Evolutionary conservation across 2,329 filamentous ascomycete genomes (phyloP), one percentile per base, ranked within the genome.

Genomic region (Epichloe aotearoae): DNA sequence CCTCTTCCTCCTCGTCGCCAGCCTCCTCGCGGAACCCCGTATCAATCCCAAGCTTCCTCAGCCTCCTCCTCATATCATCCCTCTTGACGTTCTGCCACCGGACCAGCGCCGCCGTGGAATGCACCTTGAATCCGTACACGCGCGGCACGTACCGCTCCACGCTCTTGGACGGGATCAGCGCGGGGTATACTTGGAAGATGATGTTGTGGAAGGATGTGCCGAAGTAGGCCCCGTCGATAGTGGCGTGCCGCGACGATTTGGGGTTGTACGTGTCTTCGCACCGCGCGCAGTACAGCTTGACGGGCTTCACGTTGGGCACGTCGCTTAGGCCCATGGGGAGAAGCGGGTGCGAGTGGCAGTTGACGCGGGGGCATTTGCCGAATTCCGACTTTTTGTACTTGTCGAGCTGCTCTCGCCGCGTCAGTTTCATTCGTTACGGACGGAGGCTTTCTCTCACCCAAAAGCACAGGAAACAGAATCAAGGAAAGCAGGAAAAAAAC

Each of bases 191-290:
- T 68, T 98, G 93, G 74, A 98, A 97, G 55, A 98, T 82, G 69
- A 98, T 96, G 71, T 96, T 96, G 76, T 96, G 91, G 75, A 98
- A 98, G 3, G 88, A 95, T 46, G 91, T 90, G 59, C 93, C 93
- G 60, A 98, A 98, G 76, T 97, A 98, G 57, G 93, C 93, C 56
- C 93, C 93, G 66, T 98, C 93, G 62, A 98, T 96, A 53, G 86
- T 80, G 47, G 90, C 89, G 69, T 98, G 93, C 30, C 93, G 88
- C 19, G 88, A 91, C 3, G 93, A 97, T 69, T 98, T 98, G 43
- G 93, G 93, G 70, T 97, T 97, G 77, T 98, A 98, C 53, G 95
- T 85, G 67, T 98, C 93, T 75, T 98, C 93, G 74, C 93, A 98
- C 61, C 89, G 88, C 46, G 86, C 83, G 70, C 93, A 98, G 78